Conservation (phyloP, 495 filamentous ascomycete genomes). For the Ramalina peruviana region DNA sequence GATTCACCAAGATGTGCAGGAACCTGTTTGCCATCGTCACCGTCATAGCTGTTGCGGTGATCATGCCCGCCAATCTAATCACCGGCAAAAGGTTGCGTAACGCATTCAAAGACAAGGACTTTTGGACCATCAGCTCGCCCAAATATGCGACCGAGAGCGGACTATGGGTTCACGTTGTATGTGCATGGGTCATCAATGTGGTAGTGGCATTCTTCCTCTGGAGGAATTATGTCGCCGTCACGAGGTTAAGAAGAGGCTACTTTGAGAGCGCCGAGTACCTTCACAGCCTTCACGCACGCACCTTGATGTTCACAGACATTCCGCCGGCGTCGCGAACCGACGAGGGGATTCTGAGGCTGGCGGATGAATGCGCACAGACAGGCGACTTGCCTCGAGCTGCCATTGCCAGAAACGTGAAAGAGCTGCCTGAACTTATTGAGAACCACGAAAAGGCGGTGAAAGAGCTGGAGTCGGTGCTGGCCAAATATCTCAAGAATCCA, state of each 20-base stretch:
- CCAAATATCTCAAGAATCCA: conserved; percentile 82
- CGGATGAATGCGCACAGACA: conserved; percentile 59
- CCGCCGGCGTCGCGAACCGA: conserved; percentile 59
- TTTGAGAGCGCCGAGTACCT: conserved; percentile 85
- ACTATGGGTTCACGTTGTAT: conserved; percentile 69
- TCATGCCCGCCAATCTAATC: conserved; percentile 72
- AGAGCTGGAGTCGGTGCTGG: conserved; percentile 65
- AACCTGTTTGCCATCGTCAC: conserved; percentile 69
- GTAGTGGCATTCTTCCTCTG: conserved; percentile 72
- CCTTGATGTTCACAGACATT: conserved; percentile 86
- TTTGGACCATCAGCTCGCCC: conserved; percentile 42
- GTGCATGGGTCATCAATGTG: conserved; percentile 65
- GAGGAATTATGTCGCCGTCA: conserved; percentile 71
- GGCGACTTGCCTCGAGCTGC: conserved; percentile 63
- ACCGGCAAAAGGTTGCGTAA: conserved; percentile 27
- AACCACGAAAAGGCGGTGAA: conserved; percentile 72
- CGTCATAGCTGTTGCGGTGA: conserved; percentile 58
- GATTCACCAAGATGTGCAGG: conserved; percentile 82
- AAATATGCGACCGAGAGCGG: conserved; percentile 32
- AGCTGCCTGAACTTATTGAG: conserved; percentile 68
- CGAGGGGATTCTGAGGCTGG: conserved; percentile 72
- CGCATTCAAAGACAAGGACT: conserved; percentile 10
- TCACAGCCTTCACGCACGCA: conserved; percentile 73
- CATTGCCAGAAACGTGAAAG: conserved; percentile 83
- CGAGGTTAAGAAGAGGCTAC: conserved; percentile 57